A percentile compares a stretch with the other conserved stretches of the same genome.
Evolutionary conservation across 768 basidiomycete species (phyloP).

Genomic region (Tricholoma terreum): DNA sequence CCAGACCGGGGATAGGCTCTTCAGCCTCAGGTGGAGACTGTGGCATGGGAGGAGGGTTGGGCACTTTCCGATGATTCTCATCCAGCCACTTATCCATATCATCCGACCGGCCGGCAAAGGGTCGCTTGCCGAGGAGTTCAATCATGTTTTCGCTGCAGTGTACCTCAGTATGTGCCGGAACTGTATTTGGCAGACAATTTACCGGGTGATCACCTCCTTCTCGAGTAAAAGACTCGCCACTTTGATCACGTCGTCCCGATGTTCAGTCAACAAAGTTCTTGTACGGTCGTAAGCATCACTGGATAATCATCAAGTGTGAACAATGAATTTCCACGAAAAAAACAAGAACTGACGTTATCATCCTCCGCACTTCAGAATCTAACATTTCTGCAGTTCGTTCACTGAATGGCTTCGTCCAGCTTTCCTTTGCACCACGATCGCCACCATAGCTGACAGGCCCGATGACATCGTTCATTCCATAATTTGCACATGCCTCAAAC

Average conservation of each 20-base stretch:
- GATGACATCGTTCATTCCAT: conserved; percentile 94
- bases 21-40: conserved; percentile 35
- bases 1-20: conserved; percentile 47
- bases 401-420: conserved; percentile 96
- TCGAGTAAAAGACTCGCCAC: conserved; percentile 87
- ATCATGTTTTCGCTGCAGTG: conserved; percentile 81
- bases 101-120: conserved; percentile 73
- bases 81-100: conserved; percentile 99
- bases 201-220: conserved; percentile 96
- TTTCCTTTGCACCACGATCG: conserved; percentile 76
- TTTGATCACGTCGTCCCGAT: conserved; percentile 88
- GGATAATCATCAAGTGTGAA: conserved; percentile 6
- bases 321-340: not conserved
- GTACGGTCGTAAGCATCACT: conserved; percentile 84
- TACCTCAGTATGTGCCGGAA: conserved; percentile 5
- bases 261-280: conserved; percentile 71
- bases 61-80: conserved; percentile 57
- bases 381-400: conserved; percentile 96
- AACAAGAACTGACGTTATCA: conserved; percentile 65
- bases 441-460: conserved; percentile 97
- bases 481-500: conserved; percentile 91
- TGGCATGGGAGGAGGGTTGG: conserved; percentile 16
- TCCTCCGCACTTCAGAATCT: conserved; percentile 88
- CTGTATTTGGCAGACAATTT: conserved; percentile 19
- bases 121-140: conserved; percentile 73